phyloP scores from a whole-genome alignment of 371 early-diverging fungal species.

The Mucor irregularis region DNA sequence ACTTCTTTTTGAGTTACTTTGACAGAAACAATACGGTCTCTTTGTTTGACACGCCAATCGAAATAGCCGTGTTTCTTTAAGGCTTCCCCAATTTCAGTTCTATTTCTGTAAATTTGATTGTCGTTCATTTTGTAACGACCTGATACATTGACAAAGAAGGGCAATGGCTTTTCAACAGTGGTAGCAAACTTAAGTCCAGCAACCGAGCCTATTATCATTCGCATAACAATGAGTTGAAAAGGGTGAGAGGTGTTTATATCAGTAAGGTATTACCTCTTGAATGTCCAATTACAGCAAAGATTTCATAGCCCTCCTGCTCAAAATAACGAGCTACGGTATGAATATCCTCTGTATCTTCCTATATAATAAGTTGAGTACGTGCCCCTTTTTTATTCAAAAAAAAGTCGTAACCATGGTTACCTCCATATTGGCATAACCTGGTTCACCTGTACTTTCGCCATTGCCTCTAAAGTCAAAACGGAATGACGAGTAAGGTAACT shows the following conservation, averaged over 20 bases:
- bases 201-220: constrained; percentile 56
- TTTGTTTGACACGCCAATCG: constrained; percentile 39
- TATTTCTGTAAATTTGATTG: constrained; percentile 27
- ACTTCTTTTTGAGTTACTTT: constrained; percentile 44
- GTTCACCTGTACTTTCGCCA: constrained; percentile 56
- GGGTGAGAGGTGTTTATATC: not conserved
- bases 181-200: constrained; percentile 59
- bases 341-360: constrained; percentile 59
- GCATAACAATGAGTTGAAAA: too few species aligned
- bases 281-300: constrained; percentile 61
- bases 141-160: constrained; percentile 53
- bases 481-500: constrained; percentile 54
- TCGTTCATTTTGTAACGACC: constrained; percentile 59
- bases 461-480: constrained; percentile 66
- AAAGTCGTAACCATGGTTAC: too few species aligned
- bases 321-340: constrained; percentile 54
- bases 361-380: too few species aligned
- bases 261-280: constrained; percentile 54
- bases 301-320: constrained; percentile 53
- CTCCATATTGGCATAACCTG: constrained; percentile 54
- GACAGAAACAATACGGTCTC: constrained; percentile 30
- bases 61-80: constrained; percentile 41
- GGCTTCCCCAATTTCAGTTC: constrained; percentile 35
- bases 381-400: too few species aligned
- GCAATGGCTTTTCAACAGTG: constrained; percentile 36